Base-by-base conservation (phyloP, 495 filamentous ascomycete species). In the Friedmanniomyces endolithicus region DNA sequence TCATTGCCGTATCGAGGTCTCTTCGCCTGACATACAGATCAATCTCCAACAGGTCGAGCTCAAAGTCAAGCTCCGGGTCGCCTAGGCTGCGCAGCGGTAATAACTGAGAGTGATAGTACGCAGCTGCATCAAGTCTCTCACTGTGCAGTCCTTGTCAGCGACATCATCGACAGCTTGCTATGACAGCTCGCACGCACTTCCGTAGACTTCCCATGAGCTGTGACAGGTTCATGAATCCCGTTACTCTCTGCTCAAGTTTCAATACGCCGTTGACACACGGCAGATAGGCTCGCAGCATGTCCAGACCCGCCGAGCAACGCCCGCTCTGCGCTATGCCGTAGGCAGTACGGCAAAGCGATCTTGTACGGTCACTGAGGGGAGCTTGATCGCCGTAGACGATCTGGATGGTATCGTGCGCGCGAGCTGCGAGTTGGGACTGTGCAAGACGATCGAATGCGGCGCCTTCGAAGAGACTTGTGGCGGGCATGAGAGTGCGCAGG, bases 171-270 rank as follows among this genome's bases (percentile, higher is more conserved):
- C n/a, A 34, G 23, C 43, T 25, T 24, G 11, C 22, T 29, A 11
- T 43, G 31, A 39, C 23, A n/a, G 7, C 31, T n/a, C 46, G 1
- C 20, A 47, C 64, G 56, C 57, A 83, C 81, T 72, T 70, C 59
- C 85, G 82, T 8, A 94, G 75, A 62, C 83, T 79, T 50, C 79
- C 75, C 62, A 76, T 79, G 11, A 94, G 70, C 63, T 85, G 83
- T 11, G 94, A 69, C 9, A 94, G 68, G 0, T 82, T 85, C 3
- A 81, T 77, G 65, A 84, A 88, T 29, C 79, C 78, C 14, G 78
- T 74, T 84, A 88, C 89, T 64, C 85, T 80, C 67, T 95, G 88
- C 61, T 83, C 81, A 14, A 83, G 74, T 65, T 86, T 92, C 52
- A 89, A 75, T 4, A 85, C 81, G 12, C 83, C 79, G n/a, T 88